phyloP scores from a whole-genome alignment of 495 filamentous ascomycete genomes.

The Penicillium argentinense region DNA sequence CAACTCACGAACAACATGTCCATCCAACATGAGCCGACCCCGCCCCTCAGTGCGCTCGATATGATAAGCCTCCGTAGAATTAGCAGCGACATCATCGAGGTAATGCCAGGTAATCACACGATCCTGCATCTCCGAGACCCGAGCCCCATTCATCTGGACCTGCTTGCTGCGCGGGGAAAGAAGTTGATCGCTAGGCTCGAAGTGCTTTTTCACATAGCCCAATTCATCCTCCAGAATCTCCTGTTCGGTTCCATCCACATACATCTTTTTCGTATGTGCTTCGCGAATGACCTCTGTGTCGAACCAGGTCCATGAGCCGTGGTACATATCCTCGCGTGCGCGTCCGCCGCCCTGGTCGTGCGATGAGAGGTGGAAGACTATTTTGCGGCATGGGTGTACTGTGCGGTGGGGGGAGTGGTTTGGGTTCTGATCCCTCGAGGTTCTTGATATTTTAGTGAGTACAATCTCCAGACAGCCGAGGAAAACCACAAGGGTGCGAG shows the following conservation, averaged over 20 bases:
- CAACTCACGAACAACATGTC: conserved; percentile 55
- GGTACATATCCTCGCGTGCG: conserved; percentile 46
- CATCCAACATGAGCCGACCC: conserved; percentile 54
- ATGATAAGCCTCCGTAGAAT: conserved; percentile 43
- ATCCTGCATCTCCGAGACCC: conserved; percentile 28
- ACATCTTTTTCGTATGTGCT: conserved; percentile 26
- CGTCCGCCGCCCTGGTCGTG: conserved; percentile 62
- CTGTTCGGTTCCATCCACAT: conserved; percentile 16
- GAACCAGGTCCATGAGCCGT: conserved; percentile 68
- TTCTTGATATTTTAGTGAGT: conserved; percentile 14
- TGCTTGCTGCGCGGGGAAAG: conserved; percentile 41
- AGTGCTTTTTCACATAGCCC: conserved; percentile 20
- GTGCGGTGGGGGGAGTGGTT: conserved; percentile 38
- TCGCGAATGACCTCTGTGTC: conserved; percentile 51
- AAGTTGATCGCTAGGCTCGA: conserved; percentile 31
- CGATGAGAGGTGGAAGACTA: conserved; percentile 65
- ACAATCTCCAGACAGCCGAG: no score
- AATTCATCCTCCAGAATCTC: conserved; percentile 15
- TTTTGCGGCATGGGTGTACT: conserved; percentile 44
- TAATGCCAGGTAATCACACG: conserved; percentile 59
- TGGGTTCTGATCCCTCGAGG: conserved; percentile 9
- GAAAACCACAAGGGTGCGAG: background rate
- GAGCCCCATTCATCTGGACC: conserved; percentile 56
- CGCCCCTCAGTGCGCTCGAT: conserved; percentile 44
- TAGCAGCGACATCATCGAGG: conserved; percentile 44